Percentiles rank a stretch among this genome's conserved stretches.
Conservation (phyloP, 2,329 filamentous ascomycete species). For the Penicillium sp. region DNA sequence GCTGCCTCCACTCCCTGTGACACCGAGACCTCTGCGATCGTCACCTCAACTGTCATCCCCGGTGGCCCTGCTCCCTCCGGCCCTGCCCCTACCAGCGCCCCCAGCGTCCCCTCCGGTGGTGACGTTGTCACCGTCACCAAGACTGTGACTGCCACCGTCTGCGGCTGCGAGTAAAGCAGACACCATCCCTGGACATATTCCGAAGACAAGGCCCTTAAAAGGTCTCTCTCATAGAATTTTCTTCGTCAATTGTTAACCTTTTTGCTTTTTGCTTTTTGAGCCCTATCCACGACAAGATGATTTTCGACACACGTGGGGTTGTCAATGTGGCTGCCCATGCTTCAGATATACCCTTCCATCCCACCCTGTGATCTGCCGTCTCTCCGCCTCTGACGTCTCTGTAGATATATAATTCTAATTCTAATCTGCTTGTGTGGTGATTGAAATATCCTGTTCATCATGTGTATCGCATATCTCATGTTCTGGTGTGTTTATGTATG, state of each 20-base stretch:
- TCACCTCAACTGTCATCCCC: constrained; percentile 12
- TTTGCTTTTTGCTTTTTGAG: neutral
- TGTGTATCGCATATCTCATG: constrained; percentile 13
- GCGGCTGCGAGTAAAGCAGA: constrained; percentile 23
- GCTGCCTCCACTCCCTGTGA: constrained; percentile 18
- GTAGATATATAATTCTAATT: constrained; percentile 41
- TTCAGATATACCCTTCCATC: neutral
- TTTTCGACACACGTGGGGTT: neutral
- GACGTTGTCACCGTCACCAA: constrained; percentile 18
- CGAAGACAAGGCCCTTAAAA: neutral
- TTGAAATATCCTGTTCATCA: constrained; percentile 8
- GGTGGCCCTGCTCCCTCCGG: constrained; percentile 5
- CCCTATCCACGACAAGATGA: constrained; percentile 21
- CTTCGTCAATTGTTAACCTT: neutral
- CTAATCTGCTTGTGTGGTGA: constrained; percentile 24
- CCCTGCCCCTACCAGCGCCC: constrained; percentile 18
- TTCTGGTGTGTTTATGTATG: constrained; percentile 1
- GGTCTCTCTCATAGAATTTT: neutral
- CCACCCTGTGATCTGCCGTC: constrained; percentile 18
- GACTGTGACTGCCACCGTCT: constrained; percentile 18
- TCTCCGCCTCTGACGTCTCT: constrained; percentile 19
- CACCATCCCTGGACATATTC: neutral
- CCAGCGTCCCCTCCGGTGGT: constrained; percentile 10
- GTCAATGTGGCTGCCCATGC: too few species aligned
- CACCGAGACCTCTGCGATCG: constrained; percentile 18